Conservation (phyloP, 2,329 filamentous ascomycete species). For the Davidsoniella australis region DNA sequence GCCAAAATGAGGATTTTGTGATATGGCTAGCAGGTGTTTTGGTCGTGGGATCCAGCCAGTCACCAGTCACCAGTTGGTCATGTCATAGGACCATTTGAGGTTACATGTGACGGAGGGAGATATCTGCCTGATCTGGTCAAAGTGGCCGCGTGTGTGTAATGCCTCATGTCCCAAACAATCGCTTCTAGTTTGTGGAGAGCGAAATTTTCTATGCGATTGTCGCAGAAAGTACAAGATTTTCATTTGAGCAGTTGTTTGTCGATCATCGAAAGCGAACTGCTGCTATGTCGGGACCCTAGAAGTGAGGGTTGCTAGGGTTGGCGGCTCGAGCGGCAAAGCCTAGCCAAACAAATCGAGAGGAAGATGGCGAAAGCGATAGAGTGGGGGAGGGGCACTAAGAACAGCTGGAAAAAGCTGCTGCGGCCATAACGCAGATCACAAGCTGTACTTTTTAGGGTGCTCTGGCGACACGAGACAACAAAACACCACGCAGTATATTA, state of each 20-base stretch:
- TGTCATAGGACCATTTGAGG: neutral
- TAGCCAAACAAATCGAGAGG: no score
- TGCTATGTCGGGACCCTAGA: no score
- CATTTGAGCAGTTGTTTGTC: no score
- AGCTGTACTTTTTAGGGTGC: neutral
- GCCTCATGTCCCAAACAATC: no score
- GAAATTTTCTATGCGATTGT: neutral
- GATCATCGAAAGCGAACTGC: no score
- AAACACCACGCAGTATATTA: neutral
- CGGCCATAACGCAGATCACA: neutral
- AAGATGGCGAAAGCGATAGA: neutral
- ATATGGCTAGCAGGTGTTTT: neutral
- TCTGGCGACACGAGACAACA: neutral
- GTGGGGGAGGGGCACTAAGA: conserved; percentile 1
- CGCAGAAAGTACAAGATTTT: no score
- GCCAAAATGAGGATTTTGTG: neutral
- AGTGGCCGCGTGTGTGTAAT: no score
- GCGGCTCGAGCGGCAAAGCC: no score
- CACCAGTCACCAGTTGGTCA: neutral
- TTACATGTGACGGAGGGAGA: neutral
- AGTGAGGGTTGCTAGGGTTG: neutral
- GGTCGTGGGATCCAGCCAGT: neutral
- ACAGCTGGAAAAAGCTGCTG: neutral
- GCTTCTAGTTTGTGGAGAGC: no score
- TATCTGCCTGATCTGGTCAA: no score